Percentiles rank a stretch among this genome's conserved stretches.
phyloP scores from a whole-genome alignment of 192 early-diverging fungal genomes.

The Ambispora gerdemannii region DNA sequence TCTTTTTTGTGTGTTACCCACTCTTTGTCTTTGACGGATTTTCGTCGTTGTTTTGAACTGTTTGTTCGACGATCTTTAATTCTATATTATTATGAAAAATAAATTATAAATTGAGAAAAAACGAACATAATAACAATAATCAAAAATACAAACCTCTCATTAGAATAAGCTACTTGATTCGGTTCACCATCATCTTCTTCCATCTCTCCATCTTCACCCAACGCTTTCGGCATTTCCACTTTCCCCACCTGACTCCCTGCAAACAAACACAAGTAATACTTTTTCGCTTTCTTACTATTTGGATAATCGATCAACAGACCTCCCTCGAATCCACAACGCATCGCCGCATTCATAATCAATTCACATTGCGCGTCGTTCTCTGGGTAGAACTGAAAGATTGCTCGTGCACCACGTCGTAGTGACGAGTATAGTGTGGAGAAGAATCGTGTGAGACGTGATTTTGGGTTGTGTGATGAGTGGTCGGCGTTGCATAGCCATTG shows the following conservation, averaged over 20 bases:
- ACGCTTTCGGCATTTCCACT: conserved; percentile 60
- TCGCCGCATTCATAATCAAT: conserved; percentile 83
- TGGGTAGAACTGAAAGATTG: conserved; percentile 98
- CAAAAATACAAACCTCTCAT: conserved; percentile 18
- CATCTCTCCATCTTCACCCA: conserved; percentile 65
- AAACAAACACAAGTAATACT: conserved; percentile 95
- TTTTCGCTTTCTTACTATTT: conserved; percentile 94
- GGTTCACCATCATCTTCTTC: conserved; percentile 50
- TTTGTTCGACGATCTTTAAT: conserved; percentile 23
- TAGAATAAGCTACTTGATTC: conserved; percentile 30
- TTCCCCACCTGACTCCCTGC: conserved; percentile 74
- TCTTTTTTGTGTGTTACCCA: conserved; percentile 94
- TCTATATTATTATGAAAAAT: conserved; percentile 3
- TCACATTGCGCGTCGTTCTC: conserved; percentile 94
- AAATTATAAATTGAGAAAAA: conserved; percentile 19
- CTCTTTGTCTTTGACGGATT: conserved; percentile 75
- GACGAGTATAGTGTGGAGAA: conserved; percentile 92
- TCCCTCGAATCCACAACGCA: conserved; percentile 92
- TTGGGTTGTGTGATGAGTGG: conserved; percentile 80
- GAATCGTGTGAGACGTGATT: conserved; percentile 79
- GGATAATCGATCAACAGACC: conserved; percentile 95
- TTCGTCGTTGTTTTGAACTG: conserved; percentile 47
- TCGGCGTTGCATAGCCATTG: conserved; percentile 99
- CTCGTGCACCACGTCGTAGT: conserved; percentile 81
- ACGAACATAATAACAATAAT: neutral